Base-by-base conservation (phyloP, 805 yeast species). In the Barnettozyma siamensis region DNA sequence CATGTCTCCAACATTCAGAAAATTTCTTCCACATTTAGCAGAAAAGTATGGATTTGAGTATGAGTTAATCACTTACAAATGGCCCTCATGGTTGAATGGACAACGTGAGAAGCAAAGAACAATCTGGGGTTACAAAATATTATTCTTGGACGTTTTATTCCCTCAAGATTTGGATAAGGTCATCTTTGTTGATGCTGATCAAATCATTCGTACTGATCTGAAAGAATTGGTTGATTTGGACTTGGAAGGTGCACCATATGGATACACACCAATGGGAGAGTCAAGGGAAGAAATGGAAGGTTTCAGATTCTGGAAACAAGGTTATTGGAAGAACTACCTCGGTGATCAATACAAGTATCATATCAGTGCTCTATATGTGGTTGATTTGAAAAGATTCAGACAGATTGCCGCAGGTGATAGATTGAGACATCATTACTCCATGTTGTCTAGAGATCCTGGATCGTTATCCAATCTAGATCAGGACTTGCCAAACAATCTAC, bases 401-500 rank as follows among this genome's bases (percentile, higher is more conserved):
- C 63, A 68, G 23, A 59, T 73, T 11, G 75, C 72, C 1, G 89
- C 88, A 2, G 98, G 97, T 16, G 95, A 91, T 60, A 59, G 69
- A 21, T 59, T 93, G 38, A 78, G 99, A 53, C 73, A 80, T 12
- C 96, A 88, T 49, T 91, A 93, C 62, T 96, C 89, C 56, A 70
- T 75, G 36, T 63, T 93, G 1, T 81, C 95, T 0, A 74, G 78
- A 1, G 96, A 88, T 58, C 83, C 93, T 1, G 69, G 64, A 18
- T 88, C 96, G 0, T 66, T 93, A 43, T 73, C 87, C 10, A 88
- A 87, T 54, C 70, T 89, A 45, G 98, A 88, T 57, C 97, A 91
- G 58, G 98, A 93, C 58, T 70, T 91, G 46, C 88, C 96, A n/a
- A 93, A 91, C 61, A 85, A 86, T 55, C 51, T 89, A 51, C 98